Evolutionary conservation across 306 rosid species (phyloP).

Genomic region (Hippophae gyantsensis): DNA sequence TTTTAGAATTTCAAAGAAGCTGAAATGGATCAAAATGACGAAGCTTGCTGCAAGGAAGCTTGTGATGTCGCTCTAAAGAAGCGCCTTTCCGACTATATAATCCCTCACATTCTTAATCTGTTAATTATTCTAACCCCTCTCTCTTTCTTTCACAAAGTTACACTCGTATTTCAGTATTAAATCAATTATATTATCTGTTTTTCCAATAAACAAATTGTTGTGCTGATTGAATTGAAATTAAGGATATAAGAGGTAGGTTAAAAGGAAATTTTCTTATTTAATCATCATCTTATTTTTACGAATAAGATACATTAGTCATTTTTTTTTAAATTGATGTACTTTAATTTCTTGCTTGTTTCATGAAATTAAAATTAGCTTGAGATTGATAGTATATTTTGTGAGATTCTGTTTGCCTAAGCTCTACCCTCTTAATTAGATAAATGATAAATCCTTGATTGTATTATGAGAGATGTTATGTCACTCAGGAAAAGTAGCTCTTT

Average conservation of each 20-base stretch:
- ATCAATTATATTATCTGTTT: neutral
- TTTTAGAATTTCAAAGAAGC: conserved; percentile 16
- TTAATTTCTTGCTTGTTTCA: neutral
- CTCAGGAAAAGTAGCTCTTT: too few relatives aligned
- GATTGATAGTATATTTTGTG: neutral
- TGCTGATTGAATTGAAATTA: neutral
- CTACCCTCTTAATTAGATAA: too few relatives aligned
- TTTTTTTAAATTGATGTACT: too few relatives aligned
- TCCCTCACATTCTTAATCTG: conserved; percentile 71
- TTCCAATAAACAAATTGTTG: too few relatives aligned
- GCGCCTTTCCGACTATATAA: conserved; percentile 27
- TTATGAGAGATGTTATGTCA: too few relatives aligned
- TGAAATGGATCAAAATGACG: conserved; percentile 13
- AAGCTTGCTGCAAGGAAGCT: conserved; percentile 17
- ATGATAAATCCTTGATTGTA: too few relatives aligned
- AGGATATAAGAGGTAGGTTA: neutral
- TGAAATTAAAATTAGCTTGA: too few relatives aligned
- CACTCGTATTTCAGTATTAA: neutral
- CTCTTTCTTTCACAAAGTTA: too few relatives aligned
- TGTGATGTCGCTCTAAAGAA: conserved; percentile 15
- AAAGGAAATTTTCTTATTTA: neutral
- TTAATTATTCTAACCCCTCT: conserved; percentile 11
- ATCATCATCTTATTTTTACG: too few relatives aligned
- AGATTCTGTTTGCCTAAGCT: neutral
- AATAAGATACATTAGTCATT: too few relatives aligned